A percentile compares a stretch with the other conserved stretches of the same genome.
Conservation (phyloP, 2,329 filamentous ascomycete species). For the Paraphoma sp. region DNA sequence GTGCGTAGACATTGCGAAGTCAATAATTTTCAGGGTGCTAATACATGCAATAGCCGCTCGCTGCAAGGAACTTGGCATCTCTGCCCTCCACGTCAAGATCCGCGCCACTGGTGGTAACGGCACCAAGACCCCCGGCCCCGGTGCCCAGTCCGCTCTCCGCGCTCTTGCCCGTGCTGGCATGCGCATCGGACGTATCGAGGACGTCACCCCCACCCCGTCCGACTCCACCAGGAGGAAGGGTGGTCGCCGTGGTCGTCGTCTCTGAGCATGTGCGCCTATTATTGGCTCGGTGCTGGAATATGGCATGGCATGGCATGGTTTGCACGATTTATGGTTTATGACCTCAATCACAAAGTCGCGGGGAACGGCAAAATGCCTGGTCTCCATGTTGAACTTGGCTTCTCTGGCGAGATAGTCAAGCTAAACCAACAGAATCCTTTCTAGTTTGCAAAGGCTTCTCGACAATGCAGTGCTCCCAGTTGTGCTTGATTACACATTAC, state of each 20-base stretch:
- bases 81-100: constrained; percentile 99
- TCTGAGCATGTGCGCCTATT: constrained; percentile 68
- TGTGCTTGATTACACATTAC: constrained; percentile 41
- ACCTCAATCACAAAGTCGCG: constrained; percentile 46
- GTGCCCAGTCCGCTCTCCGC: constrained; percentile 98
- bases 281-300: constrained; percentile 45
- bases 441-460: constrained; percentile 42
- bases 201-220: constrained; percentile 98
- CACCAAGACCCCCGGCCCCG: constrained; percentile 99
- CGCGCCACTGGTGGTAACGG: constrained; percentile 99
- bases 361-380: constrained; percentile 49
- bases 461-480: constrained; percentile 39
- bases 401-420: constrained; percentile 39
- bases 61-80: constrained; percentile 86
- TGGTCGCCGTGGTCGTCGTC: constrained; percentile 99
- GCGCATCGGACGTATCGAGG: constrained; percentile 99
- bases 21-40: constrained; percentile 48
- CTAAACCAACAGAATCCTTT: constrained; percentile 49
- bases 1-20: constrained; percentile 24
- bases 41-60: constrained; percentile 67
- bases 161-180: constrained; percentile 98
- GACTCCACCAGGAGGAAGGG: constrained; percentile 99
- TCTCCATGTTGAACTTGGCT: constrained; percentile 50
- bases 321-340: constrained; percentile 46
- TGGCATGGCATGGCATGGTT: constrained; percentile 44